These are phyloP conservation scores for Exophiala dermatitidis DNA, from an alignment of 2,329 filamentous ascomycete genomes.

Conservation along the genomic window DNA sequence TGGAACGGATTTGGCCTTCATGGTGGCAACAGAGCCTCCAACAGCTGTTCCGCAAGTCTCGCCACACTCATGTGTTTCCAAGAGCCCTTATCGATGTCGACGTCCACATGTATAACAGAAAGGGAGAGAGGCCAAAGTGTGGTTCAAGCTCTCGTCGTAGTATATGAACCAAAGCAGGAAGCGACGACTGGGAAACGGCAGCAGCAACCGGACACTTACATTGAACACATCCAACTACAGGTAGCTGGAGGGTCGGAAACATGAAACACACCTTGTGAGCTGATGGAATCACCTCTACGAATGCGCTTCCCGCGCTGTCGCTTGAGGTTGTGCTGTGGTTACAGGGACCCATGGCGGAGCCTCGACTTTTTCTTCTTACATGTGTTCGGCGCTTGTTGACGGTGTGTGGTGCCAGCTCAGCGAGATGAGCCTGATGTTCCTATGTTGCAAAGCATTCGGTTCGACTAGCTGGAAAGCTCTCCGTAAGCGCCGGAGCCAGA, in stretches of 20 bases:
- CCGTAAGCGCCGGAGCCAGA: constrained; percentile 18
- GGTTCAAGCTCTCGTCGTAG: background rate
- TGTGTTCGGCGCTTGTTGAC: constrained; percentile 12
- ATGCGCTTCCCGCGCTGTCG: background rate
- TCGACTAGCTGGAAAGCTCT: constrained; percentile 15
- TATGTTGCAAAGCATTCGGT: constrained; percentile 11
- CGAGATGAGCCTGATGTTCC: constrained; percentile 6
- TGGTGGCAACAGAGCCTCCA: constrained; percentile 1
- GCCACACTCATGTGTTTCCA: too few relatives aligned
- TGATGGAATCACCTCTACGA: background rate
- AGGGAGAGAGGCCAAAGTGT: too few relatives aligned
- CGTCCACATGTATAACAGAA: too few relatives aligned
- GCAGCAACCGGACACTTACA: constrained; percentile 6
- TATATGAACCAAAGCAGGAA: constrained; percentile 1
- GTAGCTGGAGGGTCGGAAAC: background rate
- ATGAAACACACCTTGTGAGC: constrained; percentile 7
- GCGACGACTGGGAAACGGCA: constrained; percentile 8
- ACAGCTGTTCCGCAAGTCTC: too few relatives aligned
- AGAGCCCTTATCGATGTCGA: too few relatives aligned
- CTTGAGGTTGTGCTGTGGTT: background rate
- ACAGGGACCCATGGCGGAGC: constrained; percentile 6
- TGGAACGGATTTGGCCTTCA: constrained; percentile 8
- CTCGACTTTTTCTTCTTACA: constrained; percentile 15
- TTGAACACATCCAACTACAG: background rate
- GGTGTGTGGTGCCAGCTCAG: constrained; percentile 1